These are phyloP conservation scores for Fraxinus albicans DNA, from an alignment of 305 asterid species.

Conservation along the genomic window DNA sequence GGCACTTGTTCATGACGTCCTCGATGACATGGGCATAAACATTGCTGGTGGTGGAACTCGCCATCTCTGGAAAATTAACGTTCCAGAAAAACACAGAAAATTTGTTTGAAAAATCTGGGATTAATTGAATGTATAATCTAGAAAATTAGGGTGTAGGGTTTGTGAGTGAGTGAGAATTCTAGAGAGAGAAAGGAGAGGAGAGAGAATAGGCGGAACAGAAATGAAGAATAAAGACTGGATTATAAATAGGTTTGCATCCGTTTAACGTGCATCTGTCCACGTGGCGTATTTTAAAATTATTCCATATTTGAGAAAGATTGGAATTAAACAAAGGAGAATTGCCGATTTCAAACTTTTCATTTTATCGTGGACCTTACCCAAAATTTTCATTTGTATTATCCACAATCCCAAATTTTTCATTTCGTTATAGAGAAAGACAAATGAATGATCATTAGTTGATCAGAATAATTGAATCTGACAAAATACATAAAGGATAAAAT, in stretches of 20 bases:
- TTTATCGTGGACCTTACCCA: not conserved
- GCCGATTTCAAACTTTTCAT: too few species aligned
- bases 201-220: conserved; percentile 57
- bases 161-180: conserved; percentile 15
- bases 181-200: conserved; percentile 20
- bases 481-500: too few species aligned
- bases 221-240: conserved; percentile 49
- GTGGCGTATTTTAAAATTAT: not conserved
- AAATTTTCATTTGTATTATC: too few species aligned
- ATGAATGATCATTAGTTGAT: not conserved
- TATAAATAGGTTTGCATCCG: conserved; percentile 98
- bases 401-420: not conserved
- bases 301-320: not conserved
- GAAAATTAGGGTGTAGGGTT: conserved; percentile 30
- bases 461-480: too few species aligned
- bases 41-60: conserved; percentile 69
- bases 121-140: conserved; percentile 3
- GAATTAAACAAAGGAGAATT: not conserved
- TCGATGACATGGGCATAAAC: conserved; percentile 84
- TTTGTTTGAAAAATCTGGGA: not conserved
- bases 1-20: conserved; percentile 88
- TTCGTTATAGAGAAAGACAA: not conserved
- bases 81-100: not conserved
- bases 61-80: conserved; percentile 41
- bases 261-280: conserved; percentile 1